Conservation (phyloP, 257 asterid genomes). For the Nicotiana attenuata region DNA sequence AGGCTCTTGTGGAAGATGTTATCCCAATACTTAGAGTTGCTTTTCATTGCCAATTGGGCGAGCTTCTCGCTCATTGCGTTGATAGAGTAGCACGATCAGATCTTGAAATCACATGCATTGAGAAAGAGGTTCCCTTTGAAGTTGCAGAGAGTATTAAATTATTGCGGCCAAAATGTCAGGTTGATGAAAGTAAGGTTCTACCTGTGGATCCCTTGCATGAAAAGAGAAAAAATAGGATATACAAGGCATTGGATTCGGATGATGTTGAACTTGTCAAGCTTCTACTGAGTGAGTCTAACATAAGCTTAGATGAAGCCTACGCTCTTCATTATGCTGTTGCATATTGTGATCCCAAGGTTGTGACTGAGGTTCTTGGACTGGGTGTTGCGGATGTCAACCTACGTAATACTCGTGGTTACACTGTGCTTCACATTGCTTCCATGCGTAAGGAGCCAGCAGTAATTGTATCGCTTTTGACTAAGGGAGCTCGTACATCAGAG, state of each 20-base stretch:
- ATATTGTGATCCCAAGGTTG: constrained; percentile 66
- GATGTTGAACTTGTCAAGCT: constrained; percentile 64
- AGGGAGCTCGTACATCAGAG: constrained; percentile 57
- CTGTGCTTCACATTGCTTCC: constrained; percentile 64
- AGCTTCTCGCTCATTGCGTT: constrained; percentile 47
- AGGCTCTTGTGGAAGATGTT: constrained; percentile 57
- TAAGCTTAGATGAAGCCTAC: constrained; percentile 55
- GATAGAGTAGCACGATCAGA: constrained; percentile 52
- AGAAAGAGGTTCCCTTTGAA: constrained; percentile 43
- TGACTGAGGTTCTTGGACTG: constrained; percentile 53
- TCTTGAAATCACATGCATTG: constrained; percentile 38
- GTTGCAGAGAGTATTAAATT: constrained; percentile 38
- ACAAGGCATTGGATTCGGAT: constrained; percentile 65
- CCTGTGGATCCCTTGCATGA: constrained; percentile 31
- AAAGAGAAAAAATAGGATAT: constrained; percentile 51
- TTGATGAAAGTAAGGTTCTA: constrained; percentile 22
- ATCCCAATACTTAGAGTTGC: constrained; percentile 51
- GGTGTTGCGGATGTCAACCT: constrained; percentile 58
- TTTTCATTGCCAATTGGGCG: constrained; percentile 42
- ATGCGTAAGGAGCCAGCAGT: constrained; percentile 65
- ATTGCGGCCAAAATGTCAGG: constrained; percentile 24
- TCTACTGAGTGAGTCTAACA: constrained; percentile 54
- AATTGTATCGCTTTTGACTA: constrained; percentile 55
- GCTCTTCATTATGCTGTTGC: constrained; percentile 76
- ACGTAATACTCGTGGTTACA: constrained; percentile 40